Percentiles rank a stretch among this genome's conserved stretches.
Conservation (phyloP, 768 basidiomycete species). For the Amanita fuliginea region DNA sequence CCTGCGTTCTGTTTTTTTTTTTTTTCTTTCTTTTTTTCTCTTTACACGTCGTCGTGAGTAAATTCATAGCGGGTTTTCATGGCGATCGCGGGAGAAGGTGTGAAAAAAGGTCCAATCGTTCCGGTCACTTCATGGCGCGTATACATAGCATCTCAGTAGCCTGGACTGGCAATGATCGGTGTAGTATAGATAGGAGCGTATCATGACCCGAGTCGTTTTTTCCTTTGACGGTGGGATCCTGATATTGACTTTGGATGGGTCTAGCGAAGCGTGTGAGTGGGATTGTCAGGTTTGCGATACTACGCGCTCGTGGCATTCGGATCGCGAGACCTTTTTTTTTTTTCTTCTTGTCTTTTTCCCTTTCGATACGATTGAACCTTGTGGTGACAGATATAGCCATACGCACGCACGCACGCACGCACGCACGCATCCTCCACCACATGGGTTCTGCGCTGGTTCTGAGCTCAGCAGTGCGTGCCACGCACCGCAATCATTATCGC, state of each 20-base stretch:
- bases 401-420: background rate
- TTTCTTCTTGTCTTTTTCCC: too few relatives aligned
- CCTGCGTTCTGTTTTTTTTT: background rate
- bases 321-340: too few relatives aligned
- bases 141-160: background rate
- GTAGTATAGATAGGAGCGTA: constrained; percentile 1
- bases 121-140: background rate
- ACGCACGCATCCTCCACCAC: background rate
- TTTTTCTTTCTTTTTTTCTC: background rate
- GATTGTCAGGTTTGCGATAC: background rate
- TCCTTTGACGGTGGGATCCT: background rate
- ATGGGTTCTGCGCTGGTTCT: background rate
- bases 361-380: background rate
- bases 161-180: background rate
- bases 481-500: background rate
- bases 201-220: background rate
- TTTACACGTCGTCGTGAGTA: background rate
- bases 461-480: too few relatives aligned
- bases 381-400: background rate
- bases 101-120: background rate
- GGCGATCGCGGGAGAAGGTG: background rate
- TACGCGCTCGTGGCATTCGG: background rate
- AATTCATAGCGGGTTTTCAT: background rate
- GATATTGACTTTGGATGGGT: background rate
- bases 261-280: background rate